phyloP scores from a whole-genome alignment of 2,329 filamentous ascomycete species.

The Scedosporium minutisporum region DNA sequence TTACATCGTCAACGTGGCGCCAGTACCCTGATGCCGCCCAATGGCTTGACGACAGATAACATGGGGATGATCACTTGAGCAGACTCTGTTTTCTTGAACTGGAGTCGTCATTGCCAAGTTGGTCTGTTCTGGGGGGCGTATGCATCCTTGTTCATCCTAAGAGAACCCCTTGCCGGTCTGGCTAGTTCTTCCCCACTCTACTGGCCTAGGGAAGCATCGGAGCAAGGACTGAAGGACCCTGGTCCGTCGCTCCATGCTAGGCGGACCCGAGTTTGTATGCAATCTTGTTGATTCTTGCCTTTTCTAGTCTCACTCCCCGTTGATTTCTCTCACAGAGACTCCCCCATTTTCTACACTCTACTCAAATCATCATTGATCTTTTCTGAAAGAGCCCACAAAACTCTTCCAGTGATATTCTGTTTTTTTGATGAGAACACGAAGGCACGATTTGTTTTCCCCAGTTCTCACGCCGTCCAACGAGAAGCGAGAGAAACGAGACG shows the following conservation, averaged over 20 bases:
- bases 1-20: slow-evolving; percentile 4
- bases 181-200: background rate
- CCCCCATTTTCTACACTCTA: background rate
- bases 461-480: background rate
- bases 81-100: background rate
- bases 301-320: slow-evolving; percentile 7
- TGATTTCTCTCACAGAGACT: background rate
- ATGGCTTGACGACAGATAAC: background rate
- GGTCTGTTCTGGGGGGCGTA: background rate
- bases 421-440: background rate
- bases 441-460: background rate
- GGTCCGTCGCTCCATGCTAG: background rate
- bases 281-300: slow-evolving; percentile 1
- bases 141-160: slow-evolving; percentile 4
- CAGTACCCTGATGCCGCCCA: slow-evolving; percentile 1
- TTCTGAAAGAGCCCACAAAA: slow-evolving; percentile 1
- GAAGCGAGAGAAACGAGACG: background rate
- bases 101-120: background rate
- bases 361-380: slow-evolving; percentile 1
- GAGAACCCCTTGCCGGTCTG: background rate
- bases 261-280: background rate
- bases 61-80: slow-evolving; percentile 5
- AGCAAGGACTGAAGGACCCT: background rate
- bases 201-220: background rate
- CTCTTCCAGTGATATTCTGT: background rate